Conservation (phyloP, 2,329 filamentous ascomycete species). For the Diaporthe vexans region DNA sequence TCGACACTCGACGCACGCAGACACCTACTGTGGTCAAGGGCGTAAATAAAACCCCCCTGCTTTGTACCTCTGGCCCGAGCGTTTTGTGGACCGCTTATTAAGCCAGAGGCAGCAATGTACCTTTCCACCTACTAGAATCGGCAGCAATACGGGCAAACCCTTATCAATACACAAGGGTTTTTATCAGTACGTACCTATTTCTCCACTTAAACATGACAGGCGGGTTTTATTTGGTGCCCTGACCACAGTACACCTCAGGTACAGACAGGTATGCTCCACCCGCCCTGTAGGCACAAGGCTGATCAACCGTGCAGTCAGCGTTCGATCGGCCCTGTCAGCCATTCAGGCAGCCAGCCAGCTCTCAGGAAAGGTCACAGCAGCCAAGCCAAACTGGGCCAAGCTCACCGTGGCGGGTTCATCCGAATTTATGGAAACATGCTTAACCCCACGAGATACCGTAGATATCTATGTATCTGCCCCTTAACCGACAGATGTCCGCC, state of each 20-base stretch:
- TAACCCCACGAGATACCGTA: not conserved
- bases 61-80: too few species aligned
- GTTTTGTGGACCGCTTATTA: too few species aligned
- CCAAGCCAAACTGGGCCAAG: constrained; percentile 25
- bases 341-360: not conserved
- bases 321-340: constrained; percentile 3
- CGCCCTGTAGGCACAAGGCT: constrained; percentile 4
- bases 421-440: constrained; percentile 25
- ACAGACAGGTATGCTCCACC: not conserved
- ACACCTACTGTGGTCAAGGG: too few species aligned
- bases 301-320: constrained; percentile 11
- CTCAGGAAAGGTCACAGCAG: not conserved
- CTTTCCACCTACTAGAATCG: too few species aligned
- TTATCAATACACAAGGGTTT: too few species aligned
- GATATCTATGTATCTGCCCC: not conserved
- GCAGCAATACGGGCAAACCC: too few species aligned
- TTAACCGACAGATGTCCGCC: not conserved
- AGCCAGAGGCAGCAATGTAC: too few species aligned
- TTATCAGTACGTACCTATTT: too few species aligned
- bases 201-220: too few species aligned
- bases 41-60: too few species aligned
- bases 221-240: too few species aligned
- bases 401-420: constrained; percentile 21
- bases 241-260: too few species aligned
- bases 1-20: not conserved